Evolutionary conservation across 805 yeast species (phyloP).

Genomic region (Metschnikowia dekortorum): DNA sequence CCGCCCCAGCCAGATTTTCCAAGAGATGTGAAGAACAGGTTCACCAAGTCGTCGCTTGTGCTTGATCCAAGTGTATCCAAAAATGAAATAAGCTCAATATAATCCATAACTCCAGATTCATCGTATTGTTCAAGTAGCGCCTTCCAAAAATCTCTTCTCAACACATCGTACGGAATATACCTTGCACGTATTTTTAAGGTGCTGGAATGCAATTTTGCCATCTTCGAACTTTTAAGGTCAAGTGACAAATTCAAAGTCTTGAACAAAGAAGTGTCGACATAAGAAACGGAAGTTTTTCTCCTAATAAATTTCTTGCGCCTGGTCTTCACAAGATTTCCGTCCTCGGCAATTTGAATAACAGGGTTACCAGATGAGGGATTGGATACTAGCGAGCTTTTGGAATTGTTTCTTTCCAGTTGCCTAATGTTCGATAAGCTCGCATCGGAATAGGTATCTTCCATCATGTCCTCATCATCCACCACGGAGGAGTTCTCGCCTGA

Average conservation of each 20-base stretch:
- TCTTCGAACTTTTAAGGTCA: constrained; percentile 27
- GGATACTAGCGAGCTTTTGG: constrained; percentile 5
- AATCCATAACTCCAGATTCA: constrained; percentile 39
- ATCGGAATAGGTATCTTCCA: background rate
- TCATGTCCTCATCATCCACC: background rate
- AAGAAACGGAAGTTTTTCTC: constrained; percentile 25
- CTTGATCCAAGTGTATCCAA: constrained; percentile 59
- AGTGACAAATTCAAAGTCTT: constrained; percentile 38
- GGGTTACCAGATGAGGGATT: constrained; percentile 12
- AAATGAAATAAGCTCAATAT: constrained; percentile 59
- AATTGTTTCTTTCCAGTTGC: background rate
- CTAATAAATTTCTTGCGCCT: constrained; percentile 28
- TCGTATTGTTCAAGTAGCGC: constrained; percentile 53
- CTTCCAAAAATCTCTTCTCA: constrained; percentile 69
- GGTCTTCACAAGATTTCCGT: constrained; percentile 28
- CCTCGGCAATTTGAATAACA: constrained; percentile 23
- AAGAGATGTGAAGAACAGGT: constrained; percentile 45
- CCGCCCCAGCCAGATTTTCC: constrained; percentile 51
- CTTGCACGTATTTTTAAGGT: constrained; percentile 55
- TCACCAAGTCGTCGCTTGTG: constrained; percentile 50
- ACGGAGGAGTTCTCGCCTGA: background rate
- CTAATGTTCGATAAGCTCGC: background rate
- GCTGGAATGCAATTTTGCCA: constrained; percentile 44
- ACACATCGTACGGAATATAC: constrained; percentile 59
- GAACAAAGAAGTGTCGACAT: constrained; percentile 39